phyloP scores from a whole-genome alignment of 768 basidiomycete genomes.

The Panus rudis region DNA sequence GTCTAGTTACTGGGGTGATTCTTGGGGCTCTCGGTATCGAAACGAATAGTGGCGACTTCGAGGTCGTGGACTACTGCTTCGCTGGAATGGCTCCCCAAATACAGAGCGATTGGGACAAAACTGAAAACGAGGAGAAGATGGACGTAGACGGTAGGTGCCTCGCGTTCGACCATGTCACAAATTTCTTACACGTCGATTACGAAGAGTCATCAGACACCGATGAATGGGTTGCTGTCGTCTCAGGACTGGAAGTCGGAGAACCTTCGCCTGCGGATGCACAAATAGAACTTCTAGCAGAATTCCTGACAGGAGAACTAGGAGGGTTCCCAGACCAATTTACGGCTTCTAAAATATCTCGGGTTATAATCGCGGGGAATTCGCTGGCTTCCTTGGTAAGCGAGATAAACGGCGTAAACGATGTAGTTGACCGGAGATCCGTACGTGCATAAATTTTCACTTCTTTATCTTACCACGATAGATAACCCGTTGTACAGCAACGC shows the following conservation, averaged over 20 bases:
- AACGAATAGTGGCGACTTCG: constrained; percentile 84
- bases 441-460: constrained; percentile 17
- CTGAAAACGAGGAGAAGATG: constrained; percentile 43
- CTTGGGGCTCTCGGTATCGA: constrained; percentile 88
- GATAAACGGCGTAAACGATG: constrained; percentile 19
- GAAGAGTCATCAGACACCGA: constrained; percentile 37
- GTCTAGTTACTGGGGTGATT: constrained; percentile 87
- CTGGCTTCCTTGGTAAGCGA: constrained; percentile 44
- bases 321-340: constrained; percentile 54
- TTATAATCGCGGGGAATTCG: constrained; percentile 90
- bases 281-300: constrained; percentile 85
- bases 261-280: constrained; percentile 58
- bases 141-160: constrained; percentile 60
- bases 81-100: constrained; percentile 73
- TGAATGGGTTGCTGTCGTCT: constrained; percentile 80
- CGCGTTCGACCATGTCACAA: too few relatives aligned
- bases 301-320: constrained; percentile 80
- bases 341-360: constrained; percentile 68
- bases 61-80: constrained; percentile 84
- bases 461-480: background rate
- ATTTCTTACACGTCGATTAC: too few relatives aligned
- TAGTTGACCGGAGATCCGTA: constrained; percentile 50
- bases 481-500: constrained; percentile 34
- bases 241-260: constrained; percentile 78
- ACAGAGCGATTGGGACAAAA: constrained; percentile 22